phyloP scores from a whole-genome alignment of 345 rosid genomes.

The Moringa oleifera region DNA sequence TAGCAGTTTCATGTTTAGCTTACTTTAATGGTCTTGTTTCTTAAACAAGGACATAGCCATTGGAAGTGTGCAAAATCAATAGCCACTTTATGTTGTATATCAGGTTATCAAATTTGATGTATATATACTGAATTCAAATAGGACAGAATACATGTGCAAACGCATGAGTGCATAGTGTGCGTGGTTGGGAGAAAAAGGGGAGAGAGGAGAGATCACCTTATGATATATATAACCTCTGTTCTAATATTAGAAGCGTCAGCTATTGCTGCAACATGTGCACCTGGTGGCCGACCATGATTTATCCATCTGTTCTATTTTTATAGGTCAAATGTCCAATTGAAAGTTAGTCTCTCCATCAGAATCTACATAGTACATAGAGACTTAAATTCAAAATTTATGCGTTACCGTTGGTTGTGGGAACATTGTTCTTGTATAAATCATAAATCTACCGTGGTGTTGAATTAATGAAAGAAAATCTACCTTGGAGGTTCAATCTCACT shows the following conservation, averaged over 20 bases:
- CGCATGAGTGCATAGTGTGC: no score
- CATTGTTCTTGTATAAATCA: no score
- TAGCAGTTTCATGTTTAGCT: conserved; percentile 13
- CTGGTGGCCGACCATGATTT: conserved; percentile 58
- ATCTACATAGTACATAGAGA: conserved; percentile 14
- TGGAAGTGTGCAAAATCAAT: no score
- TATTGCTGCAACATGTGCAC: conserved; percentile 57
- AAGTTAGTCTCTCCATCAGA: conserved; percentile 24
- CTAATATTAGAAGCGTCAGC: conserved; percentile 44
- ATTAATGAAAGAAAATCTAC: conserved; percentile 23
- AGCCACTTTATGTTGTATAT: no score
- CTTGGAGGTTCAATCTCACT: conserved; percentile 46
- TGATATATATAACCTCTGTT: conserved; percentile 45
- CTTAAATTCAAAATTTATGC: conserved; percentile 15
- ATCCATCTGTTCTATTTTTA: conserved; percentile 52
- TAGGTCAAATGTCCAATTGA: conserved; percentile 23
- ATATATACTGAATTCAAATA: no score
- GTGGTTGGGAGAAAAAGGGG: not conserved
- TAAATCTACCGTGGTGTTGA: no score
- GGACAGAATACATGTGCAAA: no score
- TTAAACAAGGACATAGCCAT: not conserved
- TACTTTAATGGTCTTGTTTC: no score
- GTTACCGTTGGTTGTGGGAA: not conserved
- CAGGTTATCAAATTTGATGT: no score
- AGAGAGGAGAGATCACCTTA: conserved; percentile 38